Evolutionary conservation across 2,329 filamentous ascomycete genomes (phyloP).

Genomic region (Trichoderma guizhouense): DNA sequence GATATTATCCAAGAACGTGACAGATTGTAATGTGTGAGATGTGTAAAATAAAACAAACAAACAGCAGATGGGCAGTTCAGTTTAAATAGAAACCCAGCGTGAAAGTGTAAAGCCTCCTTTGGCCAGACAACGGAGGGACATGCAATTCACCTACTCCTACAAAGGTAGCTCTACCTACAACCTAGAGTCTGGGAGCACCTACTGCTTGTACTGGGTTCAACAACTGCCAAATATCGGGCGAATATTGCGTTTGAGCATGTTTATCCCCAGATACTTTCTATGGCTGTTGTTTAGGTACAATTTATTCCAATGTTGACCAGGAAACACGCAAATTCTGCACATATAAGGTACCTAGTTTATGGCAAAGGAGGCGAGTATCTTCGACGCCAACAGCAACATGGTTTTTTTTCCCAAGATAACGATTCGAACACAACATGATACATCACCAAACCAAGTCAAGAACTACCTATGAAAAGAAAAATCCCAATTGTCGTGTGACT

Average conservation of each 20-base stretch:
- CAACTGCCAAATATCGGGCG: not conserved
- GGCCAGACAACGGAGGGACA: not conserved
- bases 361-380: not conserved
- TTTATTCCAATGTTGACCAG: not conserved
- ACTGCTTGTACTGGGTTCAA: not conserved
- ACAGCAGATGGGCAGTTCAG: not conserved
- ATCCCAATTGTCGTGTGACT: not conserved
- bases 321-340: not conserved
- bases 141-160: not conserved
- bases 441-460: not conserved
- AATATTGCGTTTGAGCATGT: not conserved
- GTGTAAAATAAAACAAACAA: not conserved
- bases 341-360: not conserved
- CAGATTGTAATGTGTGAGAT: not conserved
- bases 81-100: not conserved
- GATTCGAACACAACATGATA: not conserved
- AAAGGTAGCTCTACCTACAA: not conserved
- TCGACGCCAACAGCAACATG: not conserved
- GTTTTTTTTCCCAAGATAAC: not conserved
- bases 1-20: not conserved
- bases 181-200: no score
- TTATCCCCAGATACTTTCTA: not conserved
- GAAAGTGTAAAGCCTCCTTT: not conserved
- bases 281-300: not conserved
- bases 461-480: not conserved